phyloP scores from a whole-genome alignment of 176 grass and related monocot species.

The Oryza coarctata region DNA sequence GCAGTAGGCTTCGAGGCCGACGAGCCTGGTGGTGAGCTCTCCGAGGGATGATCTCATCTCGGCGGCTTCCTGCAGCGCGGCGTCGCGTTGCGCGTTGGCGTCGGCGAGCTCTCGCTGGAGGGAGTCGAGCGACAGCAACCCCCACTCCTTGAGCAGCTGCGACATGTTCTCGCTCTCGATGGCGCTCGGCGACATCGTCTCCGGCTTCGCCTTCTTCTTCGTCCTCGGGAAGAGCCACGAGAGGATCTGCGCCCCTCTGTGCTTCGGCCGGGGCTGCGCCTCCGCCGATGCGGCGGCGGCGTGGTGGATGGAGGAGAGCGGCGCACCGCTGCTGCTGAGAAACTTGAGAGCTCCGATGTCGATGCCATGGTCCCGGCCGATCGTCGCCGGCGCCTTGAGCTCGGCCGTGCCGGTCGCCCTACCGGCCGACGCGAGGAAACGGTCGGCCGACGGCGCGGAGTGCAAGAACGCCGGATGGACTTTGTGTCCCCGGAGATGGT shows the following conservation, averaged over 20 bases:
- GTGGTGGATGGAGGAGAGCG: constrained; percentile 20
- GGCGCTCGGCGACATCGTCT: constrained; percentile 43
- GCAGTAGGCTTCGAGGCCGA: constrained; percentile 68
- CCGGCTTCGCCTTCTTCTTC: constrained; percentile 58
- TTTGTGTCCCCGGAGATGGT: constrained; percentile 49
- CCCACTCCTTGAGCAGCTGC: constrained; percentile 82
- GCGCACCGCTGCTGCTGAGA: constrained; percentile 20
- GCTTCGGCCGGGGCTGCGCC: constrained; percentile 46
- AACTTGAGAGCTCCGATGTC: constrained; percentile 33
- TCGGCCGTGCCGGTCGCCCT: constrained; percentile 41
- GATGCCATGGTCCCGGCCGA: constrained; percentile 35
- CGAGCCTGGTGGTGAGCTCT: constrained; percentile 67
- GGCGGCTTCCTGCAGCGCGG: constrained; percentile 61
- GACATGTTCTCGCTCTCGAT: constrained; percentile 73
- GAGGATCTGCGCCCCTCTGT: constrained; percentile 53
- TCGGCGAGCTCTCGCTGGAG: constrained; percentile 71
- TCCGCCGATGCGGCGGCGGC: not conserved
- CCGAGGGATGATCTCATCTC: constrained; percentile 66
- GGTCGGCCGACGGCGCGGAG: constrained; percentile 45
- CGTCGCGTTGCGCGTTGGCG: constrained; percentile 67
- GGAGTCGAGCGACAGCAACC: constrained; percentile 69
- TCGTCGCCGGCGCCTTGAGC: constrained; percentile 48
- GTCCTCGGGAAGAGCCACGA: constrained; percentile 84
- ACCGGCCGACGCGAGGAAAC: constrained; percentile 42
- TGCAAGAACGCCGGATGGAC: constrained; percentile 58